These are phyloP conservation scores for Melampsora abietis-canadensis DNA, from an alignment of 1,284 basidiomycete species.

Conservation along the genomic window DNA sequence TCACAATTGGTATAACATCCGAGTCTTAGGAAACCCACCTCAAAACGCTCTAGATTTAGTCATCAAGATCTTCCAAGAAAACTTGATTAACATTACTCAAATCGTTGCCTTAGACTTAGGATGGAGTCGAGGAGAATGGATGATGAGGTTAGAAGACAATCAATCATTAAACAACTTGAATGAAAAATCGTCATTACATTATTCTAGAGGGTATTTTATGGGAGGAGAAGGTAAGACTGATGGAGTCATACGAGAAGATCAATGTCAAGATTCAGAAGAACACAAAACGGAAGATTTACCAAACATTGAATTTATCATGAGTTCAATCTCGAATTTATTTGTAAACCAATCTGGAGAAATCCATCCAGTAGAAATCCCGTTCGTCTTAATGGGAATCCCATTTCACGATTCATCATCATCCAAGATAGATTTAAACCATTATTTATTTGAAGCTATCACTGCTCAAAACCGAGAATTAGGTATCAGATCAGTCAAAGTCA, in stretches of 20 bases:
- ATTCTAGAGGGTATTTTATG: not conserved
- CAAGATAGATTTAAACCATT: not conserved
- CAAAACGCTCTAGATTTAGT: not conserved
- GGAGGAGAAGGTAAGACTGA: no score
- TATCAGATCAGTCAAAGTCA: not conserved
- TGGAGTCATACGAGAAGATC: no score
- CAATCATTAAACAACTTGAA: no score
- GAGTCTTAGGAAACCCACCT: conserved; percentile 8
- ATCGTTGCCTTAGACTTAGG: conserved; percentile 3
- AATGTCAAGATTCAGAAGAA: no score
- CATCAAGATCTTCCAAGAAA: not conserved
- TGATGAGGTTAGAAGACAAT: not conserved
- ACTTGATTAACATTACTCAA: not conserved
- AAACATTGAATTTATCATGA: not conserved
- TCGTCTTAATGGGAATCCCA: conserved; percentile 8
- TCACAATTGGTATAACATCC: not conserved
- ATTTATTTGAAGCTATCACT: not conserved
- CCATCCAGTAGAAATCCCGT: not conserved
- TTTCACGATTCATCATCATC: not conserved
- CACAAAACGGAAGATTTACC: not conserved
- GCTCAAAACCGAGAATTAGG: conserved; percentile 1
- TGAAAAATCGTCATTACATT: no score
- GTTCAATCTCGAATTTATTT: not conserved
- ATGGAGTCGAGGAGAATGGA: conserved; percentile 9
- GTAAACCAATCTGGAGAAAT: not conserved